Percentiles rank a stretch among this genome's conserved stretches.
Evolutionary conservation across 2,329 filamentous ascomycete species (phyloP).

Genomic region (Emydomyces testavorans): DNA sequence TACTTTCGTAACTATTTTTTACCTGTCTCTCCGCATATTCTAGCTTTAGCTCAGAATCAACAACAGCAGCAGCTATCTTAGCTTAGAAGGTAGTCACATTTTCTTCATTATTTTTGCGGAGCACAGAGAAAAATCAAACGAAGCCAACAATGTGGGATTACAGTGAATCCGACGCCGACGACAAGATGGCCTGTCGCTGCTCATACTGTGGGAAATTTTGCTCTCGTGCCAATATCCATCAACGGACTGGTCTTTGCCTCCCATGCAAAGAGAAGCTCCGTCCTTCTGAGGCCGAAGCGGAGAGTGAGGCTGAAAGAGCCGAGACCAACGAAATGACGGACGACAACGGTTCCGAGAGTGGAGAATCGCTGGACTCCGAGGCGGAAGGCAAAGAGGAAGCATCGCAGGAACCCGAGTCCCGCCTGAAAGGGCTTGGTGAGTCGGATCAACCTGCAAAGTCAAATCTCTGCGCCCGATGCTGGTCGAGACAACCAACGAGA

Average conservation of each 20-base stretch:
- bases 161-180: constrained; percentile 15
- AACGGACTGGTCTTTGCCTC: constrained; percentile 13
- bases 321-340: constrained; percentile 5
- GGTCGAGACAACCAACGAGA: constrained; percentile 17
- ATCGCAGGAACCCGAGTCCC: constrained; percentile 4
- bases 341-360: constrained; percentile 8
- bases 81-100: neutral
- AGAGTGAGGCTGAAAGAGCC: neutral
- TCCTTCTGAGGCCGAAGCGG: neutral
- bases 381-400: constrained; percentile 10
- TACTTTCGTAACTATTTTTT: constrained; percentile 1
- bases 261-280: constrained; percentile 14
- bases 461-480: constrained; percentile 18
- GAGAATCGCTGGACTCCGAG: constrained; percentile 8
- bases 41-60: neutral
- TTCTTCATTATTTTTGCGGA: neutral
- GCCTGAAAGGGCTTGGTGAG: constrained; percentile 5
- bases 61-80: neutral
- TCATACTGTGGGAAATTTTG: constrained; percentile 18
- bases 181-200: constrained; percentile 16
- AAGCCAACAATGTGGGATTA: constrained; percentile 15
- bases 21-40: constrained; percentile 1
- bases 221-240: constrained; percentile 6
- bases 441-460: neutral
- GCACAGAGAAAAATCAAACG: constrained; percentile 6